Evolutionary conservation across 2,329 filamentous ascomycete genomes (phyloP).

Genomic region (Claviceps paspali): DNA sequence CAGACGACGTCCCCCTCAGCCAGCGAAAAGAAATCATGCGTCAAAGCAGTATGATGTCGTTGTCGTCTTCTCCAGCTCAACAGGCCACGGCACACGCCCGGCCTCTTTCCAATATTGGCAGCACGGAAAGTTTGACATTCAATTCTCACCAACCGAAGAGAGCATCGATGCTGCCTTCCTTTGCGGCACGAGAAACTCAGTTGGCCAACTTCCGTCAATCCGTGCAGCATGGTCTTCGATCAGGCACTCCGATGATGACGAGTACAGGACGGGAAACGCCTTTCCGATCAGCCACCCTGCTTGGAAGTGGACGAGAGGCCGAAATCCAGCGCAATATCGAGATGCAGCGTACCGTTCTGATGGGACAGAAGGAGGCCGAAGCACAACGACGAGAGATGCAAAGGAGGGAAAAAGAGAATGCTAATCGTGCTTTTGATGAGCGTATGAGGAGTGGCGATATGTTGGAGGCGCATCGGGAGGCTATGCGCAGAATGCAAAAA

Average conservation of each 20-base stretch:
- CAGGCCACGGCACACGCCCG: conserved; percentile 8
- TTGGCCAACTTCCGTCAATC: conserved; percentile 54
- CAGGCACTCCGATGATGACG: conserved; percentile 20
- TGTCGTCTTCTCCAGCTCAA: conserved; percentile 11
- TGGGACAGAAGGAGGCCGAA: conserved; percentile 48
- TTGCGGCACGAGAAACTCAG: conserved; percentile 36
- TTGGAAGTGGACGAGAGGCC: conserved; percentile 20
- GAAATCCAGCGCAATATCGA: conserved; percentile 35
- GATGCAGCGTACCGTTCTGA: conserved; percentile 37
- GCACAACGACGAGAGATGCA: conserved; percentile 44
- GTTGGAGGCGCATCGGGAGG: conserved; percentile 62
- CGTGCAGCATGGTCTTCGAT: conserved; percentile 45
- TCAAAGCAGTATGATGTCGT: conserved; percentile 28
- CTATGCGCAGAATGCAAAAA: conserved; percentile 63
- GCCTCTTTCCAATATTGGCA: conserved; percentile 10
- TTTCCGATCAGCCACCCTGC: conserved; percentile 19
- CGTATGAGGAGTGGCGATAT: conserved; percentile 64
- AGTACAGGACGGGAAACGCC: conserved; percentile 23
- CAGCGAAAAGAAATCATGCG: conserved; percentile 49
- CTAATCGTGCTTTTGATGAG: conserved; percentile 52
- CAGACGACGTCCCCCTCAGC: conserved; percentile 58
- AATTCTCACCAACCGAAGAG: conserved; percentile 42
- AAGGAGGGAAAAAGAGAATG: conserved; percentile 38
- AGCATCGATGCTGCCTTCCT: conserved; percentile 24
- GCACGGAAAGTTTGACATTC: conserved; percentile 24